Percentiles rank a stretch among this genome's conserved stretches.
Conservation (phyloP, 345 rosid species). For the Syzygium jambos region DNA sequence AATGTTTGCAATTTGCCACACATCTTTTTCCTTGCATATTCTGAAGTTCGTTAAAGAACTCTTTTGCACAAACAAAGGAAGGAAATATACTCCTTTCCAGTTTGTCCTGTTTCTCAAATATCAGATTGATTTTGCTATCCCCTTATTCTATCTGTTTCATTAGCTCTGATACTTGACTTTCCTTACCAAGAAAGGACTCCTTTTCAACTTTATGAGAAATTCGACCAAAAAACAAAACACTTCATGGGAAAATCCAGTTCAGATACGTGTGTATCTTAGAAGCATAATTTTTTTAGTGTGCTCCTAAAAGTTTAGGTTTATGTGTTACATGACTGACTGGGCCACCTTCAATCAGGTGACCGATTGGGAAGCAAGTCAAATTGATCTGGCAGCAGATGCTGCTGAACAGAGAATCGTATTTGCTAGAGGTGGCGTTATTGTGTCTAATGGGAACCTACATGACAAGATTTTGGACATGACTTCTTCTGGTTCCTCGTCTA, state of each 20-base stretch:
- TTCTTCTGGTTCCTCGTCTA: slow-evolving; percentile 21
- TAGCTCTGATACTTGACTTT: background rate
- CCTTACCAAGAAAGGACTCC: background rate
- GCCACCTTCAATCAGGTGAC: slow-evolving; percentile 33
- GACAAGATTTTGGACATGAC: slow-evolving; percentile 37
- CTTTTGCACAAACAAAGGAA: background rate
- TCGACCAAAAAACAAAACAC: too few relatives aligned
- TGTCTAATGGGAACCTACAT: slow-evolving; percentile 49
- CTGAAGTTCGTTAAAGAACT: background rate
- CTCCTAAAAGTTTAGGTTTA: background rate
- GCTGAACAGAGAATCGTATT: slow-evolving; percentile 44
- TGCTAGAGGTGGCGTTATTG: slow-evolving; percentile 60
- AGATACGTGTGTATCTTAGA: background rate
- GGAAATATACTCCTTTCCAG: background rate
- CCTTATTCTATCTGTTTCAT: background rate
- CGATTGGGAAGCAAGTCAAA: slow-evolving; percentile 58
- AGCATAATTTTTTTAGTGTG: background rate
- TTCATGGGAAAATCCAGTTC: background rate
- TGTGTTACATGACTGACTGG: background rate
- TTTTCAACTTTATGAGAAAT: background rate
- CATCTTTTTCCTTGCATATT: background rate
- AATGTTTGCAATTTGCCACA: background rate
- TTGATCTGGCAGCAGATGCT: slow-evolving; percentile 50
- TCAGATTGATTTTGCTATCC: background rate
- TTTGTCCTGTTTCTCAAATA: background rate